Conservation (phyloP, 1,284 basidiomycete species). For the Cryptococcus sp. region DNA sequence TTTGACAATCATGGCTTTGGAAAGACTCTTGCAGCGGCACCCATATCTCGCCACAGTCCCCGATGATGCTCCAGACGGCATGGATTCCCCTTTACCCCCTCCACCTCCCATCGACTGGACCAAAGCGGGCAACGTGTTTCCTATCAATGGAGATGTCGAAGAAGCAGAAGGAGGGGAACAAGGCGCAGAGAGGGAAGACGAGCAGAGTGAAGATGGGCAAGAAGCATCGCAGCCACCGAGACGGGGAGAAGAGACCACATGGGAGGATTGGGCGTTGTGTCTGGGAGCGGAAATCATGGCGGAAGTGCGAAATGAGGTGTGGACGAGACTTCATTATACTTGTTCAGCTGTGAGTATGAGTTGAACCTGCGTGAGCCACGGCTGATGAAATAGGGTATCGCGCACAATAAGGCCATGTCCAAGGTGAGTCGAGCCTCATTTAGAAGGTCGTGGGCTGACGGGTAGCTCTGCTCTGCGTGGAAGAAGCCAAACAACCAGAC, state of each 20-base stretch:
- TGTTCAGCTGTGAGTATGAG: slow-evolving; percentile 80
- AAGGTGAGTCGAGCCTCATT: slow-evolving; percentile 58
- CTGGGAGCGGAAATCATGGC: slow-evolving; percentile 85
- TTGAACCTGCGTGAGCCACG: neutral
- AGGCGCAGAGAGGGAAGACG: slow-evolving; percentile 22
- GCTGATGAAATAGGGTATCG: no score
- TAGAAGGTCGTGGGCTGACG: neutral
- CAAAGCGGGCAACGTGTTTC: slow-evolving; percentile 63
- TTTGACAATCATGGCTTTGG: slow-evolving; percentile 69
- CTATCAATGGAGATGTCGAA: slow-evolving; percentile 51
- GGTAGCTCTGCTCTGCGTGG: slow-evolving; percentile 76
- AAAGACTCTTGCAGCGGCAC: slow-evolving; percentile 63
- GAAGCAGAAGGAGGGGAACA: slow-evolving; percentile 31
- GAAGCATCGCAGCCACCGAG: slow-evolving; percentile 21
- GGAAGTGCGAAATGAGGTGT: slow-evolving; percentile 65
- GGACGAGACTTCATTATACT: slow-evolving; percentile 75
- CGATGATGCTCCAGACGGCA: slow-evolving; percentile 59
- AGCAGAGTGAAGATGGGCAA: slow-evolving; percentile 9
- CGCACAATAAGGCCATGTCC: slow-evolving; percentile 87
- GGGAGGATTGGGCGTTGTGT: slow-evolving; percentile 89
- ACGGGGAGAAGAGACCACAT: slow-evolving; percentile 43
- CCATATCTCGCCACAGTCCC: slow-evolving; percentile 71
- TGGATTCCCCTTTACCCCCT: slow-evolving; percentile 75
- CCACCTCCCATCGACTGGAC: slow-evolving; percentile 66
- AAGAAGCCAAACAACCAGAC: slow-evolving; percentile 82